Evolutionary conservation across 345 rosid genomes (phyloP), one percentile per base, ranked within the genome.

Genomic region (Anastatica hierochuntica): DNA sequence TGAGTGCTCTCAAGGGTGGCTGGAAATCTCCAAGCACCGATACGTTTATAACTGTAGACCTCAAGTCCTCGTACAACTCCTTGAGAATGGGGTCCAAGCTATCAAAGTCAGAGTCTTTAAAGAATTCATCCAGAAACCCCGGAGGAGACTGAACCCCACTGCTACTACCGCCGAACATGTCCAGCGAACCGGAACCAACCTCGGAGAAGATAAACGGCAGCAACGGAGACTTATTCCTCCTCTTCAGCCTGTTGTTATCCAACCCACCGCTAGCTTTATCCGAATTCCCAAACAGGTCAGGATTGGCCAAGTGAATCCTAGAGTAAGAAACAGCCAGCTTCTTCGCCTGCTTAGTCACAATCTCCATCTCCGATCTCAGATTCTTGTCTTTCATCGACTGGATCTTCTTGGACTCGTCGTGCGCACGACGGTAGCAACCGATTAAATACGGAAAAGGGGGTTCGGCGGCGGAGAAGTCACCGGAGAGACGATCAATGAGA

Each of bases 21-120:
- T 80, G 90, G 38, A 88, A 88, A 37, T 92, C 76, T 53, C 97
- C 98, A 59, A 92, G 74, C 7, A 74, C 88, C 1, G 98, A 88
- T 14, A 88, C 85, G 14, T 76, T 78, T 13, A 88, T 56, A 42
- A 92, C 94, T 48, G 61, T 77, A 27, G 85, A 94, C 66, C 98
- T 85, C 78, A 92, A 85, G 24, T 81, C 95, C 79, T 88, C 98
- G 18, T 83, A 92, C 24, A 92, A 61, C 45, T 73, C 95, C 70
- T 74, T 88, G 13, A 92, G 57, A 44, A 88, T 72, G 0, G 88
- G 78, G 62, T 92, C 94, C 74, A 92, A 64, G 45, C 79, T 74
- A 73, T 92, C 97, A 13, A 73, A 81, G 66, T 92, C 97, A 1
- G 85, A 77, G 43, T 85, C 98, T 52, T 61, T 67, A 30, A 92